Evolutionary conservation across 768 basidiomycete genomes (phyloP), one percentile per base, ranked within the genome.

Genomic region (Fomitopsis pulvina): DNA sequence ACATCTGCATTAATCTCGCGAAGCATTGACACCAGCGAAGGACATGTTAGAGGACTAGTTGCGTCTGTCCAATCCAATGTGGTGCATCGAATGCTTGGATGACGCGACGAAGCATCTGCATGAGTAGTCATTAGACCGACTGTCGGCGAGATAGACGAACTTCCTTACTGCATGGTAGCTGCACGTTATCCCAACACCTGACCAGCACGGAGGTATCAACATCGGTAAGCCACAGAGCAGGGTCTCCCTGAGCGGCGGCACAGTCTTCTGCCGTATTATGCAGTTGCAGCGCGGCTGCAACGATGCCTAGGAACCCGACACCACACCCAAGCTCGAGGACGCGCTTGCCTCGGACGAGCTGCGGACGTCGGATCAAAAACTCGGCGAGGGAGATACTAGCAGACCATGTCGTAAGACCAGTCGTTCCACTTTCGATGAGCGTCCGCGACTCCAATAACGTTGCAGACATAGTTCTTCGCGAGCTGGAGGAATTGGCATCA

Each of bases 241-340:
- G n/a, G 2, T n/a, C n/a, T n/a, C n/a, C n/a, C n/a, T 14, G 26
- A 4, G 7, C 22, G 27, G 14, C 25, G 20, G 26, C 25, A 16
- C 10, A 10, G 11, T 24, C 21, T 2, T 8, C 45, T 55, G 42
- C 21, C 7, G 32, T 25, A 14, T 51, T 48, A 21, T 52, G 22
- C 7, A 62, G 47, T 45, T 68, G 62, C 58, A 88, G 62, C 38
- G 71, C 71, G 0, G 79, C 79, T 26, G 79, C 62, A 6, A 88
- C 63, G 32, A 79, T 76, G 3, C 86, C 89, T 14, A 90, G 68
- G 57, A 89, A 83, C n/a, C 89, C 89, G 2, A 74, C 71, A 1
- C 89, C 89, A 5, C 80, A 83, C 10, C 89, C 89, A 1, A 91
- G 71, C 61, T 92, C 89, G 9, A 92, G 73, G 6, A 88, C 71